Evolutionary conservation across 306 rosid species (phyloP).

Genomic region (Sophora flavescens): DNA sequence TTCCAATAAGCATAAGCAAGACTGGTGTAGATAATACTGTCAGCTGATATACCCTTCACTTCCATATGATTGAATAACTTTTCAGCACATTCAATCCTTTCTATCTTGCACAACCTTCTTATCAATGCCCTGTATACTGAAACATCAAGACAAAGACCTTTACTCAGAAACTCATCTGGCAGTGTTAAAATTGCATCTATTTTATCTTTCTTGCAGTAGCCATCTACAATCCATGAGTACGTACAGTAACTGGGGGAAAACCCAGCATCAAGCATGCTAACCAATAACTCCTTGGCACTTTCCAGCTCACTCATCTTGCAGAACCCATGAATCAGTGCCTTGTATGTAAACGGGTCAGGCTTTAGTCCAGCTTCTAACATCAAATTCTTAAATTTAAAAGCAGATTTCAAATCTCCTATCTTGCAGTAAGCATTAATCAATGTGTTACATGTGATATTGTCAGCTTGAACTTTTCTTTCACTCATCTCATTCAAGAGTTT

Average conservation of each 20-base stretch:
- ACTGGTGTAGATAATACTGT: conserved; percentile 72
- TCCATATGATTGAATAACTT: conserved; percentile 64
- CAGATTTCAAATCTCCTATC: conserved; percentile 79
- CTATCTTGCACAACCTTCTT: conserved; percentile 77
- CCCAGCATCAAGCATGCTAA: conserved; percentile 76
- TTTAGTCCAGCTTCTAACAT: conserved; percentile 82
- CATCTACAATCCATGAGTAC: conserved; percentile 83
- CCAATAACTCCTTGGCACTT: conserved; percentile 66
- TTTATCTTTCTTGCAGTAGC: conserved; percentile 64
- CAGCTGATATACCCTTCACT: conserved; percentile 65
- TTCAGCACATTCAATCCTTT: conserved; percentile 66
- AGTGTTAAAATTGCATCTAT: conserved; percentile 65
- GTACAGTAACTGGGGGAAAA: conserved; percentile 72
- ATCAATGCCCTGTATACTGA: conserved; percentile 83
- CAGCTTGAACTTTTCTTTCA: conserved; percentile 77
- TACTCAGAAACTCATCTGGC: conserved; percentile 67
- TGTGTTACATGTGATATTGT: conserved; percentile 89
- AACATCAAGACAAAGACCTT: conserved; percentile 68
- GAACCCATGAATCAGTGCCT: conserved; percentile 86
- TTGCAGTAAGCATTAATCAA: conserved; percentile 89
- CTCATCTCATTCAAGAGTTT: conserved; percentile 83
- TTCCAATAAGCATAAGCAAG: conserved; percentile 78
- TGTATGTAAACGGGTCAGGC: conserved; percentile 78
- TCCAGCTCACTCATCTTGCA: conserved; percentile 68
- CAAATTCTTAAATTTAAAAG: conserved; percentile 74